Conservation (phyloP, 805 yeast species). For the Kurtzmaniella fragi region DNA sequence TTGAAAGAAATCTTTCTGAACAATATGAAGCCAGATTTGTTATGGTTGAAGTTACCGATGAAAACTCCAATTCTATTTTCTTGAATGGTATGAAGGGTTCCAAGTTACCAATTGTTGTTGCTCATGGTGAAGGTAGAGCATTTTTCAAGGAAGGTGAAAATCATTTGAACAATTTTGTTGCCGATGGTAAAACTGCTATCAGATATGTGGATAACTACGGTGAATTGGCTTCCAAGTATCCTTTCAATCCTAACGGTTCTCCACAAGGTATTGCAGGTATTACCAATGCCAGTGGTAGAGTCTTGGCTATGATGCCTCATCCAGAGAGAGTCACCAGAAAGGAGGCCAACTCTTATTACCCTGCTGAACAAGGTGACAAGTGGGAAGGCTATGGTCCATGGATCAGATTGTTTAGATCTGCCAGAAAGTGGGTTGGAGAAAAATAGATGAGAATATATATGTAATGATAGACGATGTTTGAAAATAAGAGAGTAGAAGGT, state of each 20-base stretch:
- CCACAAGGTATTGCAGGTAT: slow-evolving; percentile 92
- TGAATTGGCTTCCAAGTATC: slow-evolving; percentile 72
- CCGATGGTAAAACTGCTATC: slow-evolving; percentile 55
- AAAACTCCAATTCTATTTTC: slow-evolving; percentile 59
- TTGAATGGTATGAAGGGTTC: slow-evolving; percentile 91
- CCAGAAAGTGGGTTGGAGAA: slow-evolving; percentile 85
- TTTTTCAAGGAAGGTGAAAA: slow-evolving; percentile 48
- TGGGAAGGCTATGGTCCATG: slow-evolving; percentile 94
- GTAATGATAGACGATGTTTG: no score
- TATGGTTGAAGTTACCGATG: slow-evolving; percentile 71
- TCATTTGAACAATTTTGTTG: slow-evolving; percentile 41
- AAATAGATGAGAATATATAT: slow-evolving; percentile 1
- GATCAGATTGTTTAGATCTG: slow-evolving; percentile 88
- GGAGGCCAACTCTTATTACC: slow-evolving; percentile 90
- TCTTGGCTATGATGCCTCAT: slow-evolving; percentile 98
- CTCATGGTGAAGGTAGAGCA: slow-evolving; percentile 98
- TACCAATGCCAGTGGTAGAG: slow-evolving; percentile 86
- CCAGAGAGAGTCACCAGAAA: slow-evolving; percentile 91
- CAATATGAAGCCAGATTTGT: slow-evolving; percentile 95
- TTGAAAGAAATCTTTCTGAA: slow-evolving; percentile 85
- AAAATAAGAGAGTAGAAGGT: background rate
- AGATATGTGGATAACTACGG: slow-evolving; percentile 93
- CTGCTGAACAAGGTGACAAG: slow-evolving; percentile 47
- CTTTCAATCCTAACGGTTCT: slow-evolving; percentile 96
- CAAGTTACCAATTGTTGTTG: slow-evolving; percentile 91